These are phyloP conservation scores for Pelargonium fulgidum DNA, from an alignment of 441 rosid species.

Conservation along the genomic window DNA sequence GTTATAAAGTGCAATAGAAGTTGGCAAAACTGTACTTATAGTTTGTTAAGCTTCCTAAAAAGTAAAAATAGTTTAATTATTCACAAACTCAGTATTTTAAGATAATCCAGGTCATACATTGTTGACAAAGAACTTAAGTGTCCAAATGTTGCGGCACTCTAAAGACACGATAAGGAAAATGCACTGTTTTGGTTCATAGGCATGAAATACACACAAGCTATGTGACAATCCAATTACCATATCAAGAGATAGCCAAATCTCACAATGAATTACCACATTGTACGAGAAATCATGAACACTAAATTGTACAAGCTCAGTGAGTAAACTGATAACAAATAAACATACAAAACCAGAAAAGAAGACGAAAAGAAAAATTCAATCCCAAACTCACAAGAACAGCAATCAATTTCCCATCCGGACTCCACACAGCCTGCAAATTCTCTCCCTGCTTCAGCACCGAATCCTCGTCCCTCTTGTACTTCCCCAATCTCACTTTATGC, in stretches of 20 bases:
- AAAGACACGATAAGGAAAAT: neutral
- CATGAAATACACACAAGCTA: neutral
- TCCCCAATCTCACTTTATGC: conserved; percentile 90
- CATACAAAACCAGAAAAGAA: neutral
- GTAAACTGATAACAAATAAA: neutral
- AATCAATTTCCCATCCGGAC: conserved; percentile 75
- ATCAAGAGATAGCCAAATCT: too few species aligned
- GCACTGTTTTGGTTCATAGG: neutral
- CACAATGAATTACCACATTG: neutral
- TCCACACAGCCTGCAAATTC: conserved; percentile 87
- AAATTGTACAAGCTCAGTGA: neutral
- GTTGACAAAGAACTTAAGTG: conserved; percentile 1
- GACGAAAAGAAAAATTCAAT: conserved; percentile 9
- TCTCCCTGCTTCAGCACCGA: conserved; percentile 78
- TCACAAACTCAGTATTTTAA: neutral
- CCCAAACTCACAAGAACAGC: conserved; percentile 62
- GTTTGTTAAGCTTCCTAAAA: too few species aligned
- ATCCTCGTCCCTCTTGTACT: conserved; percentile 68
- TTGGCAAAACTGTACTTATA: neutral
- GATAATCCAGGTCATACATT: neutral
- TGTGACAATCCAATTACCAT: neutral
- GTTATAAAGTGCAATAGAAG: neutral
- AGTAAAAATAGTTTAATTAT: too few species aligned
- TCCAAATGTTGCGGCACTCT: neutral
- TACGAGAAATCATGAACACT: neutral